Base-by-base conservation (phyloP, 2,329 filamentous ascomycete genomes). In the Talaromyces piceae region DNA sequence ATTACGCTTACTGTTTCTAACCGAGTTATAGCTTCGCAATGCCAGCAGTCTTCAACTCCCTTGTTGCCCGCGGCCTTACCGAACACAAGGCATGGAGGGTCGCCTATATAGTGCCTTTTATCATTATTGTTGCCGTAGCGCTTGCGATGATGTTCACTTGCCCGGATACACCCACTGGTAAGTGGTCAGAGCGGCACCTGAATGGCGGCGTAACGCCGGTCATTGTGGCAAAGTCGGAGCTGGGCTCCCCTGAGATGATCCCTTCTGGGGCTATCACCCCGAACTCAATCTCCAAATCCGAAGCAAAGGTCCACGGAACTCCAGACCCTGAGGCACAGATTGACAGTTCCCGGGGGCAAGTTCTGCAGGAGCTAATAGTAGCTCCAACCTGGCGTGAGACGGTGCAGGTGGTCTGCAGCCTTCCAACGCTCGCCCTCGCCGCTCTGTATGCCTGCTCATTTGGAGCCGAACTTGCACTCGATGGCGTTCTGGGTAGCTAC, bases 21-120 rank as follows among this genome's bases (percentile, higher is more conserved):
- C 26, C 23, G 37, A 16, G 18, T 5, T 11, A 4, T 12, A 70
- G 67, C 73, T 94, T 95, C 67, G 80, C 91, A 60, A 95, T 95
- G 89, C 90, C 91, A 2, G 88, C 88, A 4, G 83, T 95, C 52
- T 93, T 86, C 68, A 86, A 94, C 67, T 87, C 86, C 0, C 75
- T 95, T 20, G 79, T 87, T 20, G 5, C 63, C 76, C 76, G 76
- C 45, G 80, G 82, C 5, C 73, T 91, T 50, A 72, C 76, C 1
- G 70, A 81, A 2, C 82, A 87, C 59, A 77, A 82, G 31, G 86
- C 90, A 2, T 95, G 91, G 90, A 81, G 90, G 23, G 81, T 95
- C 1, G 79, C 88, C 2, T 95, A 94, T 65, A 74, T 95, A 55
- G 85, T 94, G 5, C 90, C 90, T 0, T 86, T 93, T 54, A 79